Evolutionary conservation across 768 basidiomycete species (phyloP).

Genomic region (Leucogyrophana mollusca): DNA sequence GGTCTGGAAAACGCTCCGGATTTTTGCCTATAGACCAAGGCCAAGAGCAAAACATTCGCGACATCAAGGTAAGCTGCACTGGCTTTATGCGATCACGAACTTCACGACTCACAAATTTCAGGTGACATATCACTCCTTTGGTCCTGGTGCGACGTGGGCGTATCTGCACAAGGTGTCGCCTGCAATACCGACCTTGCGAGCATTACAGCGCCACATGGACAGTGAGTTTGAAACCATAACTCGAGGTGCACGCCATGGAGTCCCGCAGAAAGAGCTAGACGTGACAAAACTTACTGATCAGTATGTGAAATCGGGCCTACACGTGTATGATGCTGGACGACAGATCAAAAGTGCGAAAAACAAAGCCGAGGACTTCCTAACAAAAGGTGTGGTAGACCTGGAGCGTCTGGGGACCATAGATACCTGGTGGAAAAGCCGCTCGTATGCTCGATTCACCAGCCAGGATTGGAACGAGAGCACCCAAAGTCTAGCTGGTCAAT

Average conservation of each 20-base stretch:
- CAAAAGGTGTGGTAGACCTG: constrained; percentile 12
- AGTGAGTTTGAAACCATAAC: background rate
- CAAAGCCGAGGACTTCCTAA: constrained; percentile 13
- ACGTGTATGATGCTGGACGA: constrained; percentile 15
- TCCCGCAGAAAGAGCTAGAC: constrained; percentile 2
- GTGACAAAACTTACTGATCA: background rate
- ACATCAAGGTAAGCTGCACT: constrained; percentile 6
- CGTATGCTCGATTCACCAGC: background rate
- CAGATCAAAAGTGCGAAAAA: constrained; percentile 14
- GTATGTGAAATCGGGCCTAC: constrained; percentile 14
- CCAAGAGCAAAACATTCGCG: constrained; percentile 9
- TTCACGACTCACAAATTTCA: background rate
- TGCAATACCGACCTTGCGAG: constrained; percentile 1
- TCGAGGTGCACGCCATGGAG: background rate
- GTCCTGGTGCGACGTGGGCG: background rate
- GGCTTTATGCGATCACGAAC: no score
- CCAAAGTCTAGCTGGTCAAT: no score
- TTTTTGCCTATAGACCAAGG: constrained; percentile 4
- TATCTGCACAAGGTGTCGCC: constrained; percentile 7
- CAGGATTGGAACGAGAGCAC: constrained; percentile 2
- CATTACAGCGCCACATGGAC: constrained; percentile 2
- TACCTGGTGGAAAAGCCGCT: constrained; percentile 15
- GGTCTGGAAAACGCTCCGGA: background rate
- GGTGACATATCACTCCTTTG: constrained; percentile 6
- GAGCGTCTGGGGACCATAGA: constrained; percentile 8